phyloP scores from a whole-genome alignment of 129 eudicot species.

The Logfia minima region DNA sequence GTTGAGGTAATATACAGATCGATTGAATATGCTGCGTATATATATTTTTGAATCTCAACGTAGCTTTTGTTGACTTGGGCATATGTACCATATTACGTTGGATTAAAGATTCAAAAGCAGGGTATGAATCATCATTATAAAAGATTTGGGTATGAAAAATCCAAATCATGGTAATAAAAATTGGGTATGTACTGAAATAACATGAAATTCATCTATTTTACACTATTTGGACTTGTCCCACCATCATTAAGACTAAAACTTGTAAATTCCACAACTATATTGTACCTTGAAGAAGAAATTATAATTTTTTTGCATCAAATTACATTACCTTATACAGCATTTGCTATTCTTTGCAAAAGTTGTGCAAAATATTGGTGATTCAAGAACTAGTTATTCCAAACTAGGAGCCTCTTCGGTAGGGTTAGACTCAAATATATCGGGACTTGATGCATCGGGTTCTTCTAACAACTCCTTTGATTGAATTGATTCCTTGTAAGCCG shows the following conservation, averaged over 20 bases:
- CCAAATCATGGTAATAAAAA: background rate
- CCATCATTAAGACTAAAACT: background rate
- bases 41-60: background rate
- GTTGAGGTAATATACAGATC: background rate
- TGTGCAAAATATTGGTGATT: slow-evolving; percentile 11
- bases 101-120: background rate
- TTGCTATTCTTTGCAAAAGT: slow-evolving; percentile 2
- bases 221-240: background rate
- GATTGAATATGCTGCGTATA: background rate
- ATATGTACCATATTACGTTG: background rate
- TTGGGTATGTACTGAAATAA: background rate
- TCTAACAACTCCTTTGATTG: slow-evolving; percentile 62
- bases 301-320: background rate
- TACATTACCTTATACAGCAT: slow-evolving; percentile 15
- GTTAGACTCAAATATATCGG: slow-evolving; percentile 86
- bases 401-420: slow-evolving; percentile 94
- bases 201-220: background rate
- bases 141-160: background rate
- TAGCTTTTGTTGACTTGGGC: background rate
- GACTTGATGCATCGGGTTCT: slow-evolving; percentile 66
- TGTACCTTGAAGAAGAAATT: background rate
- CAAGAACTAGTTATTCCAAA: slow-evolving; percentile 54
- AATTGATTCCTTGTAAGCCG: slow-evolving; percentile 82
- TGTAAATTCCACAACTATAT: slow-evolving; percentile 18
- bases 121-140: background rate